Evolutionary conservation across 805 yeast genomes (phyloP).

Genomic region (Cyberlindnera mrakii): DNA sequence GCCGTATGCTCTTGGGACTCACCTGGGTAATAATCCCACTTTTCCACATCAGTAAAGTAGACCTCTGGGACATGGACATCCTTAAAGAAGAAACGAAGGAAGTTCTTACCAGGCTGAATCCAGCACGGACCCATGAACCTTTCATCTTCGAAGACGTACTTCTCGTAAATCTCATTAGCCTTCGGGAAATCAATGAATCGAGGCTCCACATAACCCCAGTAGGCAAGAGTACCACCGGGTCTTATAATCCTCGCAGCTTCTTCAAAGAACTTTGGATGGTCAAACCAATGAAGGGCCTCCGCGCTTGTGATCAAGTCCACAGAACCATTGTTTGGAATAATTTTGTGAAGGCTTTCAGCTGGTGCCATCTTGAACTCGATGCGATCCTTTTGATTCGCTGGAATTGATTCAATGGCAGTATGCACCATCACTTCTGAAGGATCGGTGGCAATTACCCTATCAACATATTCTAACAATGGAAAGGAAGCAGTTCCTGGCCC

Average conservation of each 20-base stretch:
- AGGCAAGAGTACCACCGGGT: conserved; percentile 59
- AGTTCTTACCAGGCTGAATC: conserved; percentile 57
- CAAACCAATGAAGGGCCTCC: conserved; percentile 75
- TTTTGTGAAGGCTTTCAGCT: conserved; percentile 24
- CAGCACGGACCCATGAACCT: conserved; percentile 56
- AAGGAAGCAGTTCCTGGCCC: conserved; percentile 67
- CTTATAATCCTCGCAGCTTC: conserved; percentile 45
- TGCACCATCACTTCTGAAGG: conserved; percentile 47
- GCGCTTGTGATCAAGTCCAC: conserved; percentile 61
- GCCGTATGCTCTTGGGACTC: conserved; percentile 20
- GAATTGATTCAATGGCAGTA: conserved; percentile 27
- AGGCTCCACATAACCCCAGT: conserved; percentile 72
- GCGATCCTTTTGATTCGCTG: conserved; percentile 13
- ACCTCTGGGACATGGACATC: conserved; percentile 40
- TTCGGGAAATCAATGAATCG: conserved; percentile 44
- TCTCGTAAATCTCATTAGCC: conserved; percentile 50
- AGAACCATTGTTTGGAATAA: conserved; percentile 22
- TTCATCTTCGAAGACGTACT: conserved; percentile 43
- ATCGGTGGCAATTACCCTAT: conserved; percentile 50
- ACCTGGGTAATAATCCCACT: conserved; percentile 28
- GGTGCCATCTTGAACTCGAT: conserved; percentile 16
- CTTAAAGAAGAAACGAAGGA: conserved; percentile 37
- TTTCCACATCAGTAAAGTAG: conserved; percentile 35
- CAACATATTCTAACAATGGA: conserved; percentile 38
- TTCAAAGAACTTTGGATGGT: conserved; percentile 42